Conservation (phyloP, 306 rosid species). For the Castanospermum australe region DNA sequence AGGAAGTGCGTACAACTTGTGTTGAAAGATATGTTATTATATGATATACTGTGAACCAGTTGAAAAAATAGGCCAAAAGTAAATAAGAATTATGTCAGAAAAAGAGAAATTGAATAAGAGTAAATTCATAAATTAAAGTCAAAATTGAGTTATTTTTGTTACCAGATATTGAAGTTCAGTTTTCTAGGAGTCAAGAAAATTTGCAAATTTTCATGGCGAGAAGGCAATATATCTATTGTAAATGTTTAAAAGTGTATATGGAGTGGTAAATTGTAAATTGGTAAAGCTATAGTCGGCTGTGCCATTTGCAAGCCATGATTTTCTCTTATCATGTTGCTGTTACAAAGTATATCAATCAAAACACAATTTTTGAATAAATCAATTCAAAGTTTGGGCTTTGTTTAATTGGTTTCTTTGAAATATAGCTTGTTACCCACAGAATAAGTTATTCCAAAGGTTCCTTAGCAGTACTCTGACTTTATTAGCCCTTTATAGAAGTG, state of each 20-base stretch:
- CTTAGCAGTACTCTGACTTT: background rate
- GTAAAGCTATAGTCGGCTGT: background rate
- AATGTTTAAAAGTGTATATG: background rate
- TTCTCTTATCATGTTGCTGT: background rate
- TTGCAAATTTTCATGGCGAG: background rate
- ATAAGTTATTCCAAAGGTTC: background rate
- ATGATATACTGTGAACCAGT: background rate
- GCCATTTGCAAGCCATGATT: slow-evolving; percentile 4
- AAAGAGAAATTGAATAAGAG: background rate
- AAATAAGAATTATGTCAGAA: background rate
- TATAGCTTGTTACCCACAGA: background rate
- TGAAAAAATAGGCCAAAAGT: background rate
- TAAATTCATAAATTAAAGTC: background rate
- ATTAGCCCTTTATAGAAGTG: background rate
- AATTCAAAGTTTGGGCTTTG: background rate
- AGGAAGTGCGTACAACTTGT: background rate
- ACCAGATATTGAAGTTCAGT: background rate
- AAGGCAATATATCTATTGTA: background rate
- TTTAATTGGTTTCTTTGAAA: background rate
- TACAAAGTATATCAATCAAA: background rate
- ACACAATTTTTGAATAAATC: background rate
- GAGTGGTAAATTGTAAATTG: background rate
- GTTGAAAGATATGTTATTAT: background rate
- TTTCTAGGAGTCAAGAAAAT: slow-evolving; percentile 4
- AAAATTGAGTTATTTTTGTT: background rate